Evolutionary conservation across 176 grass and related monocot genomes (phyloP), one percentile per base, ranked within the genome.

Genomic region (Raddia distichophylla): DNA sequence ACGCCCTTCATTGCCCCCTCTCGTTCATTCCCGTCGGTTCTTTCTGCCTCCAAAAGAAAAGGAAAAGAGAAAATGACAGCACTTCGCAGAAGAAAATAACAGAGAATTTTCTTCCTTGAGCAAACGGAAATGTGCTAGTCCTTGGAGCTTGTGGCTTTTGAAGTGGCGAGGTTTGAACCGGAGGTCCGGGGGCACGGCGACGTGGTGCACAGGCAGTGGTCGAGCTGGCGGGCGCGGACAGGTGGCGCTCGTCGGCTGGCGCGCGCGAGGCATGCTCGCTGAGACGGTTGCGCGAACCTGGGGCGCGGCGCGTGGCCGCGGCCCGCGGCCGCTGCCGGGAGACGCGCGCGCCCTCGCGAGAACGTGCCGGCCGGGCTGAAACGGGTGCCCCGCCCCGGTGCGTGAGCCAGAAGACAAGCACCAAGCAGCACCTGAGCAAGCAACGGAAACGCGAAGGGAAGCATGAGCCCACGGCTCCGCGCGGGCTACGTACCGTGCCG

Each of bases 161-260:
- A 42, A 22, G 19, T 3, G 7, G 34, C 50, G 10, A 55, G 49
- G 11, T 80, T 69, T 59, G 78, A 80, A 59, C 27, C 0, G 48
- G 37, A 3, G 33, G n/a, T 43, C 34, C 18, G 67, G 44, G 10
- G 57, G 6, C 12, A 48, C 8, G 70, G 34, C 48, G 50, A 76
- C 82, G 64, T 76, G 77, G 76, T 18, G 77, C 34, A 4, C 63
- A 3, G 8, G 9, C 71, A 13, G 14, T 10, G 37, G 44, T 19
- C 53, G 63, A 74, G 86, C 80, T 87, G 74, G 86, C 59, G 59
- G 67, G 27, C 0, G 47, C 3, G 77, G 17, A 85, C 77, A 71
- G 10, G 77, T 89, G 71, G 7, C 11, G 75, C 32, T 78, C 59
- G 8, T 6, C 27, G 7, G 53, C 63, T 13, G 52, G 43, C 2